Conservation (phyloP, 768 basidiomycete genomes). For the Phaeotremella fagi region DNA sequence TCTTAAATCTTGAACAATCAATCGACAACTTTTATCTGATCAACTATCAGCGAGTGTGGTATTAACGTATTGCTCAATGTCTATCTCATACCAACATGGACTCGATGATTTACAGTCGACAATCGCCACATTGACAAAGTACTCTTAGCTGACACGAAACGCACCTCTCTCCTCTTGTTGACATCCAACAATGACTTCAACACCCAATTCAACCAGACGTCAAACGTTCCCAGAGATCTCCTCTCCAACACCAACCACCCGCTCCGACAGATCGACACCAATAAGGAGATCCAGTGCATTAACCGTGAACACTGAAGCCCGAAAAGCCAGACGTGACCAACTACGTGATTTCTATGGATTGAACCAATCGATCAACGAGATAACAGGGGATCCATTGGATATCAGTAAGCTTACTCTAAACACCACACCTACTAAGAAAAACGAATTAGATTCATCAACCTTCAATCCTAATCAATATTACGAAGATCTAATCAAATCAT, state of each 20-base stretch:
- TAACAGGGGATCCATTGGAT: conserved; percentile 22
- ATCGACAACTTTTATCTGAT: too few relatives aligned
- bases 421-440: conserved; percentile 1
- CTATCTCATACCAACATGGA: too few relatives aligned
- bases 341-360: conserved; percentile 39
- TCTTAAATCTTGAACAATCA: too few relatives aligned
- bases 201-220: not conserved
- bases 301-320: conserved; percentile 12
- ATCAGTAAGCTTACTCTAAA: conserved; percentile 17
- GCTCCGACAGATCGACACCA: not conserved
- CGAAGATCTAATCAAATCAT: conserved; percentile 32
- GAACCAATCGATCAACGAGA: conserved; percentile 5
- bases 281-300: not conserved
- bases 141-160: too few relatives aligned
- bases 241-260: not conserved
- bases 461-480: conserved; percentile 42
- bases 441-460: conserved; percentile 26
- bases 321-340: conserved; percentile 34
- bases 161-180: not conserved
- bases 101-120: too few relatives aligned
- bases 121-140: too few relatives aligned
- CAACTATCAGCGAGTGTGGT: too few relatives aligned
- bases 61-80: too few relatives aligned
- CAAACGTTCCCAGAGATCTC: not conserved
- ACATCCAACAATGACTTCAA: not conserved